Conservation (phyloP, 1,284 basidiomycete genomes). For the Tilletiopsis washingtonensis region DNA sequence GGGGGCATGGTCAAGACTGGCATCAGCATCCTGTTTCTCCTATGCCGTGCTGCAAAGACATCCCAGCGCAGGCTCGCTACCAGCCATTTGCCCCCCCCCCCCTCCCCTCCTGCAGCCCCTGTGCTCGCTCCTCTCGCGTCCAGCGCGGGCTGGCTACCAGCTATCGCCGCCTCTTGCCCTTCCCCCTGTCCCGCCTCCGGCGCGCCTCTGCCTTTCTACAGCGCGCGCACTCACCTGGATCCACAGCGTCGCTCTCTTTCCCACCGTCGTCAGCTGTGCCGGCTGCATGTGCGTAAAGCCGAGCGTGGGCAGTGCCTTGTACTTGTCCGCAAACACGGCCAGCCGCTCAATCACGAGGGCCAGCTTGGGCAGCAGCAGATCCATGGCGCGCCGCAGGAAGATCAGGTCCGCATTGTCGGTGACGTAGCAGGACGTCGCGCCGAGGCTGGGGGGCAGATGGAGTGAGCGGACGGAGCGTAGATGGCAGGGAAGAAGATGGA, state of each 20-base stretch:
- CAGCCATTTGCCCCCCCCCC: no score
- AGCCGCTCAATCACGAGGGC: conserved; percentile 83
- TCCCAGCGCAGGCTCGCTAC: no score
- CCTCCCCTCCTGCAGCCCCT: no score
- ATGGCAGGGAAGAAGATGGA: no score
- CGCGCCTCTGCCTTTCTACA: no score
- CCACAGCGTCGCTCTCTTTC: conserved; percentile 98
- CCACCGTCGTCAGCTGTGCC: conserved; percentile 94
- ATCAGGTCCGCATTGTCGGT: conserved; percentile 87
- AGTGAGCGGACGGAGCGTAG: no score
- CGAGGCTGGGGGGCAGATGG: conserved; percentile 63
- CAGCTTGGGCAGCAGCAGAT: conserved; percentile 76
- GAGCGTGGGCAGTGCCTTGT: conserved; percentile 53
- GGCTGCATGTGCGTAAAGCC: conserved; percentile 99
- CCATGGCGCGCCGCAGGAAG: conserved; percentile 81
- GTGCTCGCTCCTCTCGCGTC: no score
- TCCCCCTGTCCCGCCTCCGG: background rate
- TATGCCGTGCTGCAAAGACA: background rate
- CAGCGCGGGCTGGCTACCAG: no score
- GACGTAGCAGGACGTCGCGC: conserved; percentile 96
- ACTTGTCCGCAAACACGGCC: conserved; percentile 62
- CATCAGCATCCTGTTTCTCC: background rate
- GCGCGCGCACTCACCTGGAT: no score
- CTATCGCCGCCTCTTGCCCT: no score
- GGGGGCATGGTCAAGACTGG: background rate